These are phyloP conservation scores for Populus pruinosa DNA, from an alignment of 345 rosid genomes.

Conservation along the genomic window DNA sequence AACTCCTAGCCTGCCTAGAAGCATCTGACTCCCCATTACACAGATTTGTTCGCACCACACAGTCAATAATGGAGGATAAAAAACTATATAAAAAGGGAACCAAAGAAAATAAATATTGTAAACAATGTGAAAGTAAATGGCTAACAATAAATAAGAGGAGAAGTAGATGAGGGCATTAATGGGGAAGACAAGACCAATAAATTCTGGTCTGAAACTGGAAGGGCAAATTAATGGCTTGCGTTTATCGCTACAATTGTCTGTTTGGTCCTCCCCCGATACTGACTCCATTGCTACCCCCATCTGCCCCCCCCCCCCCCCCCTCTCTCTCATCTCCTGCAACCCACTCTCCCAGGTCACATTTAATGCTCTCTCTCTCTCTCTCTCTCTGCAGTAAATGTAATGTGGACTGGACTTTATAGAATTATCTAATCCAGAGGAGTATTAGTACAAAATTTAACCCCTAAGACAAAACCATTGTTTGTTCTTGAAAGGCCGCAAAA, in stretches of 20 bases:
- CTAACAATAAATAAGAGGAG: slow-evolving; percentile 27
- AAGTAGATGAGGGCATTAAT: slow-evolving; percentile 45
- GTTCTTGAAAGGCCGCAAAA: slow-evolving; percentile 5
- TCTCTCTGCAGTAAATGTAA: slow-evolving; percentile 16
- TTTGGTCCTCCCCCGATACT: slow-evolving; percentile 16
- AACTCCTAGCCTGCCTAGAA: neutral
- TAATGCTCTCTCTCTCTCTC: slow-evolving; percentile 31
- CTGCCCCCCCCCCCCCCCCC: slow-evolving; percentile 19
- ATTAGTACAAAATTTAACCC: slow-evolving; percentile 7
- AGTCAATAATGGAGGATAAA: neutral
- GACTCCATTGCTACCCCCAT: slow-evolving; percentile 38
- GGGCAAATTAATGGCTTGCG: slow-evolving; percentile 44
- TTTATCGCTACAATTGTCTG: slow-evolving; percentile 48
- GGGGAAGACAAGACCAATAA: slow-evolving; percentile 53
- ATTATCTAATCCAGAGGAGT: neutral
- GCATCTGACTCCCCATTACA: neutral
- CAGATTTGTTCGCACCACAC: neutral
- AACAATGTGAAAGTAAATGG: neutral
- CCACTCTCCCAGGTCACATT: slow-evolving; percentile 41
- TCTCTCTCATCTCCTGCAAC: slow-evolving; percentile 34
- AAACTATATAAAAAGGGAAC: too few species aligned
- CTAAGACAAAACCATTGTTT: slow-evolving; percentile 11
- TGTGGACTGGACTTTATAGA: neutral
- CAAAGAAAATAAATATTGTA: neutral
- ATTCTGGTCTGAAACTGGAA: slow-evolving; percentile 26